Evolutionary conservation across 1,284 basidiomycete species (phyloP), one percentile per base, ranked within the genome.

Genomic region (Ustilago cynodontis): DNA sequence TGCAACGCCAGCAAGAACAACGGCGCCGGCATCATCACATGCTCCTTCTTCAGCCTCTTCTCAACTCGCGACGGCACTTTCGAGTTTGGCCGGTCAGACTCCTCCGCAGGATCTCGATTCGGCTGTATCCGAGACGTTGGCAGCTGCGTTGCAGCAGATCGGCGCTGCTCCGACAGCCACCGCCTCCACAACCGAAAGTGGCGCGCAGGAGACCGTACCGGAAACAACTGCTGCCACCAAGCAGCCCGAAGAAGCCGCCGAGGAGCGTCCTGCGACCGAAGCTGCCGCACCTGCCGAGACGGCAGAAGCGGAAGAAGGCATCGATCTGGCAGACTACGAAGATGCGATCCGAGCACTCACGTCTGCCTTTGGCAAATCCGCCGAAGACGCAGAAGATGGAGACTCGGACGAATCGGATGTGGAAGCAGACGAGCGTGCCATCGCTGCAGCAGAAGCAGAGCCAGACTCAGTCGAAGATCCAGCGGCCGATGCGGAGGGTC

Each of bases 271-370:
- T 14, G 29, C 14, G n/a, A 26, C 28, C 3, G 59, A 45, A 20
- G 47, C 33, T 18, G 51, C 14, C 5, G 58, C 58, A 59, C 56
- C 60, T 31, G 57, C 16, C 31, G 57, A 64, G 18, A 10, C 49
- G 18, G 54, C 20, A n/a, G 53, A 55, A 43, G 62, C 59, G 20
- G 71, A 72, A 41, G 71, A 68, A 6, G 78, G 80, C n/a, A 76
- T 81, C 70, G 70, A 81, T 54, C 64, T 81, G 45, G 73, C 78
- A 41, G 78, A 81, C 39, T 81, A 81, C 56, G 55, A 77, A 29
- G 80, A 81, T 54, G 80, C 80, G 5, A 68, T 81, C 51, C 78
- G 80, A n/a, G 78, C 80, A 6, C 76, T 81, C 41, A 78, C 75
- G 2, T 77, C 75, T 9, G 80, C 80, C 2, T 71, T 81, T n/a